Evolutionary conservation across 2,329 filamentous ascomycete species (phyloP).

Genomic region (Beauveria caledonica): DNA sequence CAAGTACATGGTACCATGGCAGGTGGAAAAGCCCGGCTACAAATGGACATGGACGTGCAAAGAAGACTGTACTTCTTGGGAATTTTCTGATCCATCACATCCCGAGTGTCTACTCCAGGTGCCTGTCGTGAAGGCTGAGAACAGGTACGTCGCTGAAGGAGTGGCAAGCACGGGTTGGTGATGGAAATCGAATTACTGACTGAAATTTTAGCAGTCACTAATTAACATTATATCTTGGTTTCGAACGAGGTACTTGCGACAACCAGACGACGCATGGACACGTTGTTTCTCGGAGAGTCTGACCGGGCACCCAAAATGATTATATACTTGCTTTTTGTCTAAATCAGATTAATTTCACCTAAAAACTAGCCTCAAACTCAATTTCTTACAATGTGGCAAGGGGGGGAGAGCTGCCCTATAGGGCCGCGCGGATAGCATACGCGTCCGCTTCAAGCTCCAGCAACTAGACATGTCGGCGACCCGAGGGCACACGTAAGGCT

Average conservation of each 20-base stretch:
- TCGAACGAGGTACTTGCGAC: too few relatives aligned
- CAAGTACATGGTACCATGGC: not conserved
- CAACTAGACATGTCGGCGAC: not conserved
- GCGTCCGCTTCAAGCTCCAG: not conserved
- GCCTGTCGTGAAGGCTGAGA: not conserved
- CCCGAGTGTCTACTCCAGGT: not conserved
- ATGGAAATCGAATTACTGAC: too few relatives aligned
- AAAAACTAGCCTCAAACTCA: too few relatives aligned
- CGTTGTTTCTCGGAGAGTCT: too few relatives aligned
- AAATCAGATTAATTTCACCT: too few relatives aligned
- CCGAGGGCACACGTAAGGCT: constrained; percentile 3
- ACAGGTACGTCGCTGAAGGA: not conserved
- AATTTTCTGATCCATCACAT: not conserved
- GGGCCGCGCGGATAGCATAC: constrained; percentile 7
- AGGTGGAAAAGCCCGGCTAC: not conserved
- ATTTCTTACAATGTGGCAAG: too few relatives aligned
- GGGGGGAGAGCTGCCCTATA: not conserved
- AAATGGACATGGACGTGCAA: constrained; percentile 1
- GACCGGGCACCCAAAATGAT: too few relatives aligned
- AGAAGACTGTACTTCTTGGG: not conserved
- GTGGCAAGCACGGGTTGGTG: too few relatives aligned
- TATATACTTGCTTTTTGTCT: too few relatives aligned
- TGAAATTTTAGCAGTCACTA: too few relatives aligned
- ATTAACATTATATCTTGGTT: too few relatives aligned
- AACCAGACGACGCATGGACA: too few relatives aligned